Evolutionary conservation across 2,329 filamentous ascomycete species (phyloP).

Genomic region (Aspergillus neotritici): DNA sequence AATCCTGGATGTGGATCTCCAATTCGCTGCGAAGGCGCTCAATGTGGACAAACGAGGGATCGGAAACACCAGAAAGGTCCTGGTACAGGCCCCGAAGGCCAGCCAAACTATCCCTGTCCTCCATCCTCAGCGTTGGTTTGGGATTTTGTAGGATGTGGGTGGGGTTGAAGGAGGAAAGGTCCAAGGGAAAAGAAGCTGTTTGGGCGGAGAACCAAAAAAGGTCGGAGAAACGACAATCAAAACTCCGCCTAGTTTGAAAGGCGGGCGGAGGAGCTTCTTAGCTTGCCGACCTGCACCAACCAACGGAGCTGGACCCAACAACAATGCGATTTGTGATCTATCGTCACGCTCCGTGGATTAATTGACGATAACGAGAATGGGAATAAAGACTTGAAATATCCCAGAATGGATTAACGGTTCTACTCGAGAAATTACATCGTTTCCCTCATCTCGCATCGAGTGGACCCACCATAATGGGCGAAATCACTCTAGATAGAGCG

Average conservation of each 20-base stretch:
- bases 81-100: constrained; percentile 78
- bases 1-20: constrained; percentile 59
- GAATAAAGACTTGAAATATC: no score
- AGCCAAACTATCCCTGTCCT: constrained; percentile 65
- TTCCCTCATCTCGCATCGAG: no score
- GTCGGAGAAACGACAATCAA: constrained; percentile 33
- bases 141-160: constrained; percentile 25
- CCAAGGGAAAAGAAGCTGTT: constrained; percentile 19
- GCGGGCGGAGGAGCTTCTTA: constrained; percentile 16
- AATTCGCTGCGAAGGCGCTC: constrained; percentile 64
- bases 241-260: constrained; percentile 25
- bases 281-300: not conserved
- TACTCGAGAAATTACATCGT: no score
- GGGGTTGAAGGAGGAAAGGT: constrained; percentile 9
- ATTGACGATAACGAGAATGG: no score
- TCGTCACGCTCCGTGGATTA: no score
- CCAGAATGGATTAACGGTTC: no score
- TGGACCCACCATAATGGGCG: constrained; percentile 29
- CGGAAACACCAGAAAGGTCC: constrained; percentile 71
- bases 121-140: constrained; percentile 49
- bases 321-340: not conserved
- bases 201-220: constrained; percentile 26
- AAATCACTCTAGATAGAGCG: constrained; percentile 39
- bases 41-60: constrained; percentile 63
- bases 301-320: constrained; percentile 3